Base-by-base conservation (phyloP, 371 early-diverging fungal species). In the Mortierella sp. region DNA sequence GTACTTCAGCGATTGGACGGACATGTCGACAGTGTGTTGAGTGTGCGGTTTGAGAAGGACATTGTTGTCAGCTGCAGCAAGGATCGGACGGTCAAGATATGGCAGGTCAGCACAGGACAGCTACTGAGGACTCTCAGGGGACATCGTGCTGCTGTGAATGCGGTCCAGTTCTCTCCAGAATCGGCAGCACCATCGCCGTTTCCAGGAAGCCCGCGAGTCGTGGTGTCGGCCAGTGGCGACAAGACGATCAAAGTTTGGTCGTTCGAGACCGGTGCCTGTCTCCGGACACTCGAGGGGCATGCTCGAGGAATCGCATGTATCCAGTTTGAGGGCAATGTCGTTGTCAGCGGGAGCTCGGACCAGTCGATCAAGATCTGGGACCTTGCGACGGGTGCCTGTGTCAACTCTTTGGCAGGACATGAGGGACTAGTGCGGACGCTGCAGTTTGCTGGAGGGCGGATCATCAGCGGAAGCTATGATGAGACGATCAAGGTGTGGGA, bases 401-500 rank as follows among this genome's bases (percentile, higher is more conserved):
- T 95, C 8, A 79, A 85, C 39, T 94, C 94, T 0, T 86, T 96
- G 50, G 80, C 80, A 0, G 95, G 93, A 2, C 98, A 98, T 79
- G 89, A 88, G 7, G 93, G 93, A 26, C 87, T 96, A 14, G 97
- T 97, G 6, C 90, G 95, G 43, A 96, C 95, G 6, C 79, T 96
- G 2, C 88, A 90, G 74, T 85, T 90, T 53, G 76, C 94, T 65
- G 83, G 88, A 10, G 91, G 94, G 65, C 77, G 92, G 11, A 90
- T 97, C 50, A 94, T 96, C 37, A 92, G 92, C 55, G 96, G 96
- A 10, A 89, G 92, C 4, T 96, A 96, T 76, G 98, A 98, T 80
- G 94, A 94, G 79, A 92, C 94, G 5, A 89, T 98, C 77, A 95
- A 94, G 80, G 90, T 97, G 37, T 97, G 96, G 95, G 92, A 93